Evolutionary conservation across 1,284 basidiomycete species (phyloP), one percentile per base, ranked within the genome.

Genomic region (Xerocomus cyaneibrunnescens): DNA sequence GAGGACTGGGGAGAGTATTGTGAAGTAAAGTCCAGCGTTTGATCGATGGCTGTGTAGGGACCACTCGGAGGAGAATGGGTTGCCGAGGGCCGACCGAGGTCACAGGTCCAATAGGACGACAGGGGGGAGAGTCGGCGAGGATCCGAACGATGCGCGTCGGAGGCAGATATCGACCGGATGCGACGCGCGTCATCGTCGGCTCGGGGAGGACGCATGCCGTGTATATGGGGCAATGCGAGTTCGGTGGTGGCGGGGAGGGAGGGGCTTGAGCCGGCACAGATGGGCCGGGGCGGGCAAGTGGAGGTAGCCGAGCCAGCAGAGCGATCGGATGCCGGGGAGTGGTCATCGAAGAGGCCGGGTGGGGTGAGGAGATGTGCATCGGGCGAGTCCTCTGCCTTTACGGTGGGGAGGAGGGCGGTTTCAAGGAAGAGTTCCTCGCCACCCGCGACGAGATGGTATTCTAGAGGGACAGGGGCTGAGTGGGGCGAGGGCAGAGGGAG

Each of bases 401-500:
- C 71, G 27, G 72, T 68, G 40, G 51, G 69, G 49, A 75, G 64
- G 14, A 76, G 69, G 40, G 75, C 72, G 23, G 73, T 74, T 50
- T 85, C 84, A 43, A 77, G 72, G 55, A 77, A 80, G 25, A 85
- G 73, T 59, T 89, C 87, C 59, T 90, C 88, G 39, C 84, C 84
- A 45, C 80, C 87, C 5, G 85, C 85, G 56, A 89, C 87, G 48
- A 89, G 78, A 61, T 77, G 73, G 54, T 78, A 81, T 53, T 82
- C 80, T 85, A 69, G 14, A 8, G 40, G 41, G 36, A 54, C 28
- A 57, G 68, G 75, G 71, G 51, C 23, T 51, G 34, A 51, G 51
- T 55, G 48, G 48, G 55, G 42, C 0, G 50, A 52, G 30, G 38
- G 51, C 25, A 38, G 45, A 40, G 38, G 30, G 46, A 32, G 36